Conservation (phyloP, 1,284 basidiomycete genomes). For the Ganoderma multipileum region DNA sequence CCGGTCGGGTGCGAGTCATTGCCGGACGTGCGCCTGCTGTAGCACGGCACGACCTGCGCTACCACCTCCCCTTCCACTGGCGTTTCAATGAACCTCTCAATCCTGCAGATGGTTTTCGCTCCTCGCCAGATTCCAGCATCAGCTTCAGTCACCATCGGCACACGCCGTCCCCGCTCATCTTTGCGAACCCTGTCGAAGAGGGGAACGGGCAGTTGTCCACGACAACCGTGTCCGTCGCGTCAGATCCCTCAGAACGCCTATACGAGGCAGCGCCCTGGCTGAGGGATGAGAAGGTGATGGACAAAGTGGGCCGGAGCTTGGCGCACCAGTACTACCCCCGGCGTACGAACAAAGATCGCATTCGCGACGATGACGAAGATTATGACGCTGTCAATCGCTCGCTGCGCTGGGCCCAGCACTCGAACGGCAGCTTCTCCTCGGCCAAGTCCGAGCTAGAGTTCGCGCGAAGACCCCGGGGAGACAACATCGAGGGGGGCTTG, state of each 20-base stretch:
- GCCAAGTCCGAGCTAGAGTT: constrained; percentile 39
- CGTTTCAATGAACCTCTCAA: constrained; percentile 11
- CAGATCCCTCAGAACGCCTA: constrained; percentile 24
- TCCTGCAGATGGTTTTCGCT: constrained; percentile 3
- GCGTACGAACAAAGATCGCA: constrained; percentile 13
- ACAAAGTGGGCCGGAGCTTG: constrained; percentile 7
- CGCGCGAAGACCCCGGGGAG: constrained; percentile 25
- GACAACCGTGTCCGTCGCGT: constrained; percentile 25
- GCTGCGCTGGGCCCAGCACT: constrained; percentile 34
- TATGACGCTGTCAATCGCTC: constrained; percentile 35
- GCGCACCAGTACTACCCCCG: not conserved
- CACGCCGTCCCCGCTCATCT: constrained; percentile 38
- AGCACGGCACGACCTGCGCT: constrained; percentile 23
- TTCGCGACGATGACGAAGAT: constrained; percentile 25
- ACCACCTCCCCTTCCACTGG: constrained; percentile 37
- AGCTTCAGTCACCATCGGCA: constrained; percentile 20
- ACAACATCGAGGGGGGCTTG: constrained; percentile 22
- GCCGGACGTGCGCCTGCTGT: constrained; percentile 28
- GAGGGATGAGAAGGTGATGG: constrained; percentile 27
- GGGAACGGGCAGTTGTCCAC: constrained; percentile 15
- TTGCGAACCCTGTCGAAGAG: constrained; percentile 31
- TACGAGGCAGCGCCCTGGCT: constrained; percentile 29
- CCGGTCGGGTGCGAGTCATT: constrained; percentile 22
- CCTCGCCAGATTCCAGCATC: constrained; percentile 17
- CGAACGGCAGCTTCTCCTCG: constrained; percentile 28